Conservation (phyloP, 1,139 yeast genomes). For the Yamadazyma epiphylla region DNA sequence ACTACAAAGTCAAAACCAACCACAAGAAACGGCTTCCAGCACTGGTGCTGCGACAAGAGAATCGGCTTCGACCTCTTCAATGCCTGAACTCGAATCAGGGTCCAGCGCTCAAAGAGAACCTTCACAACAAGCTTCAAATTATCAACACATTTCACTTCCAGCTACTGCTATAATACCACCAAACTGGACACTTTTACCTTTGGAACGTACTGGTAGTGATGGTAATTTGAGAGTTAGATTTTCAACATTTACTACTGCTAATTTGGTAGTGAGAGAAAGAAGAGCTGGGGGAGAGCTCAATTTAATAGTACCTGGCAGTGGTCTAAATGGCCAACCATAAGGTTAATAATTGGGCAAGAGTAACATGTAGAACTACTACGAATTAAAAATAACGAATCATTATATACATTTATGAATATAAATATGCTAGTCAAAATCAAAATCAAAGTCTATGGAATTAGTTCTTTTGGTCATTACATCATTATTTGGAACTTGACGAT, state of each 20-base stretch:
- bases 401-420: too few species aligned
- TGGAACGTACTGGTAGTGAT: slow-evolving; percentile 11
- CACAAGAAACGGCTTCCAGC: slow-evolving; percentile 1
- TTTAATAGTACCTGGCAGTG: slow-evolving; percentile 12
- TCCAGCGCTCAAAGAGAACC: not conserved
- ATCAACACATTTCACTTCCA: slow-evolving; percentile 22
- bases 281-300: slow-evolving; percentile 10
- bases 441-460: slow-evolving; percentile 9
- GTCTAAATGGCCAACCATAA: too few species aligned
- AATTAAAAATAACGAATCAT: not conserved
- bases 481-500: too few species aligned
- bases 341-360: too few species aligned
- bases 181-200: slow-evolving; percentile 31
- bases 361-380: too few species aligned
- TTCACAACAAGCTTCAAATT: slow-evolving; percentile 5
- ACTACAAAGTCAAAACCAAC: slow-evolving; percentile 1
- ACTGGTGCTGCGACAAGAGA: too few species aligned
- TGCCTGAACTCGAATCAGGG: not conserved
- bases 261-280: slow-evolving; percentile 11
- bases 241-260: slow-evolving; percentile 15
- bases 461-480: too few species aligned
- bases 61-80: slow-evolving; percentile 3
- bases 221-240: slow-evolving; percentile 18
- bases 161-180: slow-evolving; percentile 29
- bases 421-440: slow-evolving; percentile 20